These are phyloP conservation scores for Schizopora paradoxa DNA, from an alignment of 1,284 basidiomycete genomes.

Conservation along the genomic window DNA sequence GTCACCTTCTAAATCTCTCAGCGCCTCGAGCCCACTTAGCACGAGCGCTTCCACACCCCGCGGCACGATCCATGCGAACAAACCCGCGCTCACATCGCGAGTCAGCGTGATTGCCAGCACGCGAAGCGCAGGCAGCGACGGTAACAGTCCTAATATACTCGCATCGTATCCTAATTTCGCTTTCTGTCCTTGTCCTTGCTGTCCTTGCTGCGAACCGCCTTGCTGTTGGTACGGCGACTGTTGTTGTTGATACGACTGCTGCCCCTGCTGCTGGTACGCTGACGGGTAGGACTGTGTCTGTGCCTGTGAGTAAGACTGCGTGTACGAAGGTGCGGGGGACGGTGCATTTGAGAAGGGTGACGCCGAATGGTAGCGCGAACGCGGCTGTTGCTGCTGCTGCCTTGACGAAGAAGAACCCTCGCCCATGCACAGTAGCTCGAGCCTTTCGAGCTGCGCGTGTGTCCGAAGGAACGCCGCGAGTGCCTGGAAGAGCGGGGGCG, in stretches of 20 bases:
- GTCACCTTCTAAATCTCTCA: neutral
- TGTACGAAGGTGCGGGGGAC: no score
- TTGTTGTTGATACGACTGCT: no score
- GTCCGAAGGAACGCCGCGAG: conserved; percentile 60
- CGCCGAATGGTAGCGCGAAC: no score
- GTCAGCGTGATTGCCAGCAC: conserved; percentile 58
- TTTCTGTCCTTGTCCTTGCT: no score
- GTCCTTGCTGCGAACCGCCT: no score
- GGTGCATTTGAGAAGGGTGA: no score
- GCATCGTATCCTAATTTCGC: conserved; percentile 68
- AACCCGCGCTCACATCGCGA: conserved; percentile 51
- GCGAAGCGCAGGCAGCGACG: conserved; percentile 44
- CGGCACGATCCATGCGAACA: conserved; percentile 66
- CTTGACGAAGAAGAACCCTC: no score
- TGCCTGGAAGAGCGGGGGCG: conserved; percentile 64
- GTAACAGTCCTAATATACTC: conserved; percentile 64
- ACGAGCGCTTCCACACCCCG: conserved; percentile 47
- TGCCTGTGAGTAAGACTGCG: no score
- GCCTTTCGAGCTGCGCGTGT: conserved; percentile 44
- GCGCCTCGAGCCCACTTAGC: conserved; percentile 45
- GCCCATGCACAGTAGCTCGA: conserved; percentile 48
- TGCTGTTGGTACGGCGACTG: no score
- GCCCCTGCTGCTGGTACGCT: no score
- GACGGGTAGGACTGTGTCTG: no score
- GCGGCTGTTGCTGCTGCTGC: no score